phyloP scores from a whole-genome alignment of 2,329 filamentous ascomycete genomes.

The Chaetothyriales sp. region DNA sequence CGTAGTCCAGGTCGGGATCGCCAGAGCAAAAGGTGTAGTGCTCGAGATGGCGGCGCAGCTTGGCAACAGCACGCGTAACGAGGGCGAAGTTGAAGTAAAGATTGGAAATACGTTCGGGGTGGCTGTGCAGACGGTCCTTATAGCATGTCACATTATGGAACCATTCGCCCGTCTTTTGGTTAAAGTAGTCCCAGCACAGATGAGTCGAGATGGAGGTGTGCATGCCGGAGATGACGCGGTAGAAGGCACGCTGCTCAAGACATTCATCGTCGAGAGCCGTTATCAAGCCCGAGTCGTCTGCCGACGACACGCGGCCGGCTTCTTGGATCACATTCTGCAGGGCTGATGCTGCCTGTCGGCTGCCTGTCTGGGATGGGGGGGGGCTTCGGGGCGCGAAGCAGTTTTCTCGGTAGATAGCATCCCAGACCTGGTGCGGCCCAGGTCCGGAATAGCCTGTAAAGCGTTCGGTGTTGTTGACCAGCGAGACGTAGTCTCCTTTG shows the following conservation, averaged over 20 bases:
- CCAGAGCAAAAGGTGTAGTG: constrained; percentile 86
- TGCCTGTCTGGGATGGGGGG: constrained; percentile 16
- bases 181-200: constrained; percentile 89
- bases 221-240: constrained; percentile 91
- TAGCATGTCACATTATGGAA: constrained; percentile 83
- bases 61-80: constrained; percentile 80
- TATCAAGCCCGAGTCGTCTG: constrained; percentile 26
- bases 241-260: constrained; percentile 96
- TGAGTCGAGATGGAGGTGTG: constrained; percentile 95
- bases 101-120: constrained; percentile 88
- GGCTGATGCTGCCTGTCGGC: constrained; percentile 39
- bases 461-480: constrained; percentile 83
- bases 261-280: constrained; percentile 74
- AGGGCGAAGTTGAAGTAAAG: constrained; percentile 98
- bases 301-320: constrained; percentile 22
- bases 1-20: constrained; percentile 61
- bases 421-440: constrained; percentile 82
- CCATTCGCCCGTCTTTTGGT: constrained; percentile 90
- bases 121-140: constrained; percentile 64
- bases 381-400: constrained; percentile 55
- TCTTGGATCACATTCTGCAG: constrained; percentile 46
- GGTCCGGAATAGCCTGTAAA: constrained; percentile 88
- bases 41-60: constrained; percentile 68
- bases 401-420: constrained; percentile 92
- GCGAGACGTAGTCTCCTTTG: constrained; percentile 92